A percentile compares a stretch with the other conserved stretches of the same genome.
These are phyloP conservation scores for Pseudisothecium myosuroides DNA, from an alignment of 225 moss, liverwort and hornwort species.

Conservation along the genomic window DNA sequence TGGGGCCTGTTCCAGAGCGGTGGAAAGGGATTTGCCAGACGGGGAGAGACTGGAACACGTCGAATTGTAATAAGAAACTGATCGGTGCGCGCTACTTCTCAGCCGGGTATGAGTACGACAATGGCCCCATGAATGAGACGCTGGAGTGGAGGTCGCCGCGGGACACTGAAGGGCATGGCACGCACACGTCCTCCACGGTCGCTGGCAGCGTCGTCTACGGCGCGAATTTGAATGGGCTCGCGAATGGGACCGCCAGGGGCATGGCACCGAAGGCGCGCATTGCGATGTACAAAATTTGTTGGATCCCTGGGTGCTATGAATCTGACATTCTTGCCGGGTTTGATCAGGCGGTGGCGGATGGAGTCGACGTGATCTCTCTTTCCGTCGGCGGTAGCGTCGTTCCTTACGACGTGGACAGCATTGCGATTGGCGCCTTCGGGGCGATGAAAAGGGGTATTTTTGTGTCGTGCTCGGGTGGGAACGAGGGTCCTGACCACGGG, in stretches of 20 bases:
- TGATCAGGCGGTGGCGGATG: constrained; percentile 44
- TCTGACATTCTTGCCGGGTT: constrained; percentile 14
- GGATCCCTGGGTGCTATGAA: neutral
- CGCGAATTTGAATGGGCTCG: neutral
- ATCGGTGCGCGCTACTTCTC: constrained; percentile 64
- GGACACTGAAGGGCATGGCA: constrained; percentile 57
- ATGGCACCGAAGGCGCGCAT: constrained; percentile 12
- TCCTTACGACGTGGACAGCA: neutral
- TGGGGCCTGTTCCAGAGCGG: constrained; percentile 36
- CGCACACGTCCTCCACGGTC: constrained; percentile 66
- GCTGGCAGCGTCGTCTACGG: neutral
- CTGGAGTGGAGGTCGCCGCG: constrained; percentile 28
- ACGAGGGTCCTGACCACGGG: constrained; percentile 24
- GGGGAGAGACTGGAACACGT: neutral
- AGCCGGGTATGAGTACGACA: neutral
- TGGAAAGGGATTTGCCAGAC: constrained; percentile 14
- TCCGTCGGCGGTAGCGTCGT: constrained; percentile 24
- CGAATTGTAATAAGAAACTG: neutral
- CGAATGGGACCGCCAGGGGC: neutral
- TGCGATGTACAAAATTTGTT: constrained; percentile 24
- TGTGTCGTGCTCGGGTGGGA: constrained; percentile 53
- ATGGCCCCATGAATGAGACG: neutral
- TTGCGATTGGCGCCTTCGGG: constrained; percentile 49
- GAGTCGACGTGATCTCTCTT: constrained; percentile 65
- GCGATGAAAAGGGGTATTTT: constrained; percentile 50